Conservation (phyloP, 495 filamentous ascomycete genomes). For the Eremomyces bilateralis region DNA sequence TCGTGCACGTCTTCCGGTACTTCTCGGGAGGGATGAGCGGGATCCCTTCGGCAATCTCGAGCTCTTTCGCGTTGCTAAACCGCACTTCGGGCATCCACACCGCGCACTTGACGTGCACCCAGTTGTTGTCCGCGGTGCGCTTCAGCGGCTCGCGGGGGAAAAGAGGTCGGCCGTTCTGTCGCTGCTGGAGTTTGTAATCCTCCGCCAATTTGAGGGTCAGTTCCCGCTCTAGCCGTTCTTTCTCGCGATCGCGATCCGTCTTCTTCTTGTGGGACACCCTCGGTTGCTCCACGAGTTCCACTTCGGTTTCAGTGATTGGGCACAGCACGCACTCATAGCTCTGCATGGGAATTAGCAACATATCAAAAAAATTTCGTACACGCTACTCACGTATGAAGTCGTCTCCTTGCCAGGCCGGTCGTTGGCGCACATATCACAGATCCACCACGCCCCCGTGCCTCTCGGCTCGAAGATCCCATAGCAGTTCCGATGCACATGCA, state of each 20-base stretch:
- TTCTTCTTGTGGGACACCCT: conserved; percentile 82
- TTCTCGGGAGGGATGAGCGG: conserved; percentile 44
- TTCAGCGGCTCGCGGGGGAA: conserved; percentile 84
- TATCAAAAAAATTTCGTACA: conserved; percentile 70
- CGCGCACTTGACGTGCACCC: conserved; percentile 91
- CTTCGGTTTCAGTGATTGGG: conserved; percentile 50
- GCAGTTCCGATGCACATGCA: conserved; percentile 85
- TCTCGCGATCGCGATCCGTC: conserved; percentile 75
- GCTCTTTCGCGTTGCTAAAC: conserved; percentile 58
- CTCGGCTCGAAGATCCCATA: conserved; percentile 60
- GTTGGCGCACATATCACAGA: conserved; percentile 88
- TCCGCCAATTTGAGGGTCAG: conserved; percentile 49
- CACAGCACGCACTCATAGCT: conserved; percentile 85
- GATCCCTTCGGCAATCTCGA: conserved; percentile 77
- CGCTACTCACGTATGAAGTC: too few relatives aligned
- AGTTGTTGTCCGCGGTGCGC: conserved; percentile 81
- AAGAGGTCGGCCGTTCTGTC: conserved; percentile 55
- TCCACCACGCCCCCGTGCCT: conserved; percentile 53
- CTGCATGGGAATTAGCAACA: conserved; percentile 31
- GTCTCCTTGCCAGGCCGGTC: too few relatives aligned
- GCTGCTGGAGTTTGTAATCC: conserved; percentile 62
- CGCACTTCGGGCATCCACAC: conserved; percentile 82
- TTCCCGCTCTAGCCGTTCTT: conserved; percentile 67
- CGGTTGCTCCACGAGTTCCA: conserved; percentile 66
- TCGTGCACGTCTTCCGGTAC: conserved; percentile 59